Evolutionary conservation across 176 grass and related monocot genomes (phyloP).

Genomic region (Musa troglodytarum): DNA sequence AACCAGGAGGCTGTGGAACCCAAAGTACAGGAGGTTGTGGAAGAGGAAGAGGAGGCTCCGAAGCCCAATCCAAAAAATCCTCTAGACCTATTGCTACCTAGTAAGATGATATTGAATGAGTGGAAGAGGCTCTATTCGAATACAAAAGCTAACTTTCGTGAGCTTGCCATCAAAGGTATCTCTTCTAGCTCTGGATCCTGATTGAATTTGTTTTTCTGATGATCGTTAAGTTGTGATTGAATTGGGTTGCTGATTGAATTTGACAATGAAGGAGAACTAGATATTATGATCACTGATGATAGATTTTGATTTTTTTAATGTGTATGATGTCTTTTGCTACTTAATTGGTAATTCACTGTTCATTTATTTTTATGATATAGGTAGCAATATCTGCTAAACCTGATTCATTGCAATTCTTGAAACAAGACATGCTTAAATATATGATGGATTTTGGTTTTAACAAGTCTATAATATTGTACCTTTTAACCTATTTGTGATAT

Average conservation of each 20-base stretch:
- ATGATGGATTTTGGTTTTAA: no score
- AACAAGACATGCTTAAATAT: no score
- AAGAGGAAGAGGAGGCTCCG: conserved; percentile 66
- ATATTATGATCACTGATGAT: neutral
- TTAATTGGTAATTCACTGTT: no score
- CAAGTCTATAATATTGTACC: no score
- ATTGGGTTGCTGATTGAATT: neutral
- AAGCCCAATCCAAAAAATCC: conserved; percentile 81
- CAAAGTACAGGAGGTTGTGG: conserved; percentile 29
- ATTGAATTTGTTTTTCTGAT: no score
- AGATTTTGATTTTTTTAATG: neutral
- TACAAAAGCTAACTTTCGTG: conserved; percentile 77
- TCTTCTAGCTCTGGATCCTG: neutral
- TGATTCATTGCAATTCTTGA: no score
- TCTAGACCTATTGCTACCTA: conserved; percentile 68
- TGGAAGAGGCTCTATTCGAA: conserved; percentile 90
- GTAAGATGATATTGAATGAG: conserved; percentile 85
- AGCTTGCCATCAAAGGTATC: conserved; percentile 82
- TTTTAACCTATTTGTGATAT: no score
- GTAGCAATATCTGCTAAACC: no score
- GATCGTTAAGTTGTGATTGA: neutral
- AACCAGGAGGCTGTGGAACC: conserved; percentile 50
- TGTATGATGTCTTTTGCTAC: no score
- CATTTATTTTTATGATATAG: no score
- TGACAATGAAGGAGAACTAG: neutral